Conservation (phyloP, 352 stramenopile species). For the Phytophthora capsici region DNA sequence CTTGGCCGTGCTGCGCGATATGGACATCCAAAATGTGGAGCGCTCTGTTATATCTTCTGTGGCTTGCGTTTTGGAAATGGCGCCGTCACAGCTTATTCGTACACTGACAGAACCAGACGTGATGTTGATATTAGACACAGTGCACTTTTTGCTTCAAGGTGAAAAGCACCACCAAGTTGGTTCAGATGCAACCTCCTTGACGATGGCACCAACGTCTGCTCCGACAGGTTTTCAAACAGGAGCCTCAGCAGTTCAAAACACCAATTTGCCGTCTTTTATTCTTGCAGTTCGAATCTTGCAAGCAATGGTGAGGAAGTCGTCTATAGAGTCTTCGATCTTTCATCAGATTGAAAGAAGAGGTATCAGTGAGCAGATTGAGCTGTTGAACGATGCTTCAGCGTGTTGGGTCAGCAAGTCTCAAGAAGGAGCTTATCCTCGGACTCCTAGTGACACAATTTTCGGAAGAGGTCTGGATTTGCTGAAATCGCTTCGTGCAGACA, state of each 20-base stretch:
- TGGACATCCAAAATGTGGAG: constrained; percentile 77
- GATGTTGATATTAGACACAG: constrained; percentile 69
- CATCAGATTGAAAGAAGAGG: constrained; percentile 85
- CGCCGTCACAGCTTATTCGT: constrained; percentile 59
- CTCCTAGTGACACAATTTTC: constrained; percentile 58
- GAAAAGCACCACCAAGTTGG: constrained; percentile 28
- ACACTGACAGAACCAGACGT: constrained; percentile 57
- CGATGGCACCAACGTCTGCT: background rate
- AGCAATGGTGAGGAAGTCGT: constrained; percentile 71
- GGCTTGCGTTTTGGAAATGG: constrained; percentile 78
- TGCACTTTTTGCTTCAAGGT: constrained; percentile 73
- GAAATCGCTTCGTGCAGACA: constrained; percentile 63
- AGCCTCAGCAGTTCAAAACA: constrained; percentile 27
- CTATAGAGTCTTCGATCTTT: constrained; percentile 62
- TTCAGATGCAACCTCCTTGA: background rate
- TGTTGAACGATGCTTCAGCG: constrained; percentile 52
- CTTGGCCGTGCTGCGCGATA: constrained; percentile 53
- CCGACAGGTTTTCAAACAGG: background rate
- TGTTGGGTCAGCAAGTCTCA: constrained; percentile 37
- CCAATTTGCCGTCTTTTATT: constrained; percentile 67
- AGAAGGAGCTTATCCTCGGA: constrained; percentile 11
- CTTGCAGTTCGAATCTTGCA: constrained; percentile 78
- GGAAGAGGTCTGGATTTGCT: constrained; percentile 56
- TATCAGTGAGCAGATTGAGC: constrained; percentile 78
- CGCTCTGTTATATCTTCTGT: constrained; percentile 68